Evolutionary conservation across 2,329 filamentous ascomycete species (phyloP), one percentile per base, ranked within the genome.

Genomic region (Salinomyces thailandicus): DNA sequence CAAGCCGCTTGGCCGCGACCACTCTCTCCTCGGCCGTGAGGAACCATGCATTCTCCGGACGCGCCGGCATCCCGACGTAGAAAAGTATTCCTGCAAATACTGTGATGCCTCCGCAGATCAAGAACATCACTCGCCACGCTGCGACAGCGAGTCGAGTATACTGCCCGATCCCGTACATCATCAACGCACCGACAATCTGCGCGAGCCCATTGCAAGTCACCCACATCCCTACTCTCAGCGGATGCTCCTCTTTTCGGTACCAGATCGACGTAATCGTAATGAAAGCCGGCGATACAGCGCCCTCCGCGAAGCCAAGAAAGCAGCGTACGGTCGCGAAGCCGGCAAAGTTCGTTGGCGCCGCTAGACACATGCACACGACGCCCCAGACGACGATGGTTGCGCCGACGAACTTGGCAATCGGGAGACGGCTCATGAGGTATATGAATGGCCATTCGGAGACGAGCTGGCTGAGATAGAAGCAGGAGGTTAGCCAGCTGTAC

Each of bases 271-370:
- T 61, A 28, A 72, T 69, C 18, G 71, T 60, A 61, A 73, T 71
- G 38, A 73, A 72, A 34, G 67, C 67, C 0, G 73, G 73, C 3
- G 66, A 69, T 18, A 76, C 67, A 9, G 68, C 65, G 3, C 61
- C 62, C 46, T 77, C 73, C 1, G 75, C 51, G 5, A 73, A 59
- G 0, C 73, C 73, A 2, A 76, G 60, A 31, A 73, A 66, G 59
- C 75, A 73, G 3, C 70, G 54, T 43, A 71, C 63, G 0, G 57
- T 63, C 15, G 56, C 58, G 2, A 68, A 39, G 2, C 51, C 53
- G 6, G 45, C 49, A 37, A 59, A 67, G 15, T 55, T 56, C 4
- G 44, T 47, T 43, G 62, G 64, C 1, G 45, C 51, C 2, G 57
- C 50, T 0, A 60, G 64, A 16, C 54, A 26, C 41, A 26, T 62